Base-by-base conservation (phyloP, 805 yeast genomes). In the Schwanniomyces occidentalis region DNA sequence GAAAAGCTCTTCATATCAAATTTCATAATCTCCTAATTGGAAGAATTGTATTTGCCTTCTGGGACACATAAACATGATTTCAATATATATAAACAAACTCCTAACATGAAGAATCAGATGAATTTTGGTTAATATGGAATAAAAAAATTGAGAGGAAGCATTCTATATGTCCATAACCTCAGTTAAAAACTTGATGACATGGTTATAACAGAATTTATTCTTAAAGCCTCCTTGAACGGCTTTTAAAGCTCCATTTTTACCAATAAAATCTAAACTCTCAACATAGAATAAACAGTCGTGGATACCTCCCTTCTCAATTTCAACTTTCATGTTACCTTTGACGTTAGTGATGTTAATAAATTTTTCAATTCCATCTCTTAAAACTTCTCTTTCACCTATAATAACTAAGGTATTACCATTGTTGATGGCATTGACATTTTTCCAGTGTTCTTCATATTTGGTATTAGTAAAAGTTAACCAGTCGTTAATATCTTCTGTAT, bases 251-350 rank as follows among this genome's bases (percentile, higher is more conserved):
- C 61, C 61, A 6, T 37, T 25, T 4, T 35, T 21, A n/a, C 54
- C 47, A 20, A 49, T 30, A 41, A 43, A 62, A 38, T 61, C 65
- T n/a, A 58, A 45, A 27, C 59, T 45, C 41, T 63, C 69, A 6
- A 62, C 63, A 39, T 58, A 60, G 20, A 61, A 55, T 37, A 59
- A 30, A 3, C 58, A 53, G 24, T 58, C 67, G 42, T 63, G 69
- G 20, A 61, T 54, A 20, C 68, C 69, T 10, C 67, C 66, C 4
- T 48, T 45, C 32, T 63, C 69, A 8, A 54, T 30, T 22, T 41
- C 41, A 3, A 37, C 40, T 19, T 46, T 41, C 14, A 62, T 32
- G 16, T 47, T 44, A 17, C 51, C 55, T 6, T 37, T 35, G 13
- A 19, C 18, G 32, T 55, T 46, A 24, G 56, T 42, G 15, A 45